Evolutionary conservation across 225 moss, liverwort and hornwort genomes (phyloP).

Genomic region (Rhytidiadelphus loreus): DNA sequence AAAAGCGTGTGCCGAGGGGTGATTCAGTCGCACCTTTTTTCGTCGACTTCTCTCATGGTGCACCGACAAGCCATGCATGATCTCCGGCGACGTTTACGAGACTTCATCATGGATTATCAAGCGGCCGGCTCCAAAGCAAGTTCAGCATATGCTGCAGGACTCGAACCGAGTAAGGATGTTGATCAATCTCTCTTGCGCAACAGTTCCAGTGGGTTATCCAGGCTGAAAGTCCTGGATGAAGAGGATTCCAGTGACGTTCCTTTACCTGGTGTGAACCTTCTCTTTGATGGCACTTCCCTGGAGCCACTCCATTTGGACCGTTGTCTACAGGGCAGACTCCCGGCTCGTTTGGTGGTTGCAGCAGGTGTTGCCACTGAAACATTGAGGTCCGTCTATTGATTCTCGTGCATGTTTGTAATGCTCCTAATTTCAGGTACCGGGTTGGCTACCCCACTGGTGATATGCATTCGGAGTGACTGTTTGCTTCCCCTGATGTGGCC

Average conservation of each 20-base stretch:
- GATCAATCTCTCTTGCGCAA: not conserved
- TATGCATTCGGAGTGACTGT: not conserved
- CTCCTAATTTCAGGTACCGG: not conserved
- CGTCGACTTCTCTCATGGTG: slow-evolving; percentile 27
- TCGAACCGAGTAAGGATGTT: not conserved
- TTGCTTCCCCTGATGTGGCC: not conserved
- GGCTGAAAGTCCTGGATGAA: slow-evolving; percentile 41
- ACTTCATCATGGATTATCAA: slow-evolving; percentile 73
- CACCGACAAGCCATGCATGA: slow-evolving; percentile 75
- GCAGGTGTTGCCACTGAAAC: slow-evolving; percentile 57
- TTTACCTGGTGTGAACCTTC: slow-evolving; percentile 73
- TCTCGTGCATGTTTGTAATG: not conserved
- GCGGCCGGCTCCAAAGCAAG: slow-evolving; percentile 59
- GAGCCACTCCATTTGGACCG: slow-evolving; percentile 56
- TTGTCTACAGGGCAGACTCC: slow-evolving; percentile 88
- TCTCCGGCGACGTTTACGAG: slow-evolving; percentile 55
- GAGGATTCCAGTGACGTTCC: slow-evolving; percentile 70
- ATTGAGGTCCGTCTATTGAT: slow-evolving; percentile 11
- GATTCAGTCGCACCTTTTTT: slow-evolving; percentile 61
- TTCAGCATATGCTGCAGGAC: slow-evolving; percentile 37
- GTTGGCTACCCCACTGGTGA: not conserved
- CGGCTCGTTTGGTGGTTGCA: slow-evolving; percentile 69
- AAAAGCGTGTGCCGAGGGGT: slow-evolving; percentile 77
- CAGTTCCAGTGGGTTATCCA: slow-evolving; percentile 8
- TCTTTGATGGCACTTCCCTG: slow-evolving; percentile 67